Percentiles rank a stretch among this genome's conserved stretches.
phyloP scores from a whole-genome alignment of 164 flowering plant species.

The Vitis rupestris region DNA sequence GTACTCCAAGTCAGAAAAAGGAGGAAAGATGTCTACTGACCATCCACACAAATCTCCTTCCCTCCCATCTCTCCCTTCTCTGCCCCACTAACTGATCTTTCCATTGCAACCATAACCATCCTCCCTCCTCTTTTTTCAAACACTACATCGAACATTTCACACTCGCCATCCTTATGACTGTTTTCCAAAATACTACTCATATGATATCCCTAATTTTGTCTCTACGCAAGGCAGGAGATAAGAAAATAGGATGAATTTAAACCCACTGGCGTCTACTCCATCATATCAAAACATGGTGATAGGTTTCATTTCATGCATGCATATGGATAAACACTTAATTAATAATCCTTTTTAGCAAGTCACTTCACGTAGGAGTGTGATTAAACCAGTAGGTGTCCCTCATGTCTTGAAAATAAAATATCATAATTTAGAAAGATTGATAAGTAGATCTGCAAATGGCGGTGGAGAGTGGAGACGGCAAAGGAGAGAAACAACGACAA shows the following conservation, averaged over 20 bases:
- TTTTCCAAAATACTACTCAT: no score
- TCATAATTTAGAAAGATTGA: background rate
- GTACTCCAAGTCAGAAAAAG: constrained; percentile 21
- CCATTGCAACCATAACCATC: no score
- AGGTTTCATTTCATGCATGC: no score
- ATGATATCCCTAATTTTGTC: no score
- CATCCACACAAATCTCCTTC: background rate
- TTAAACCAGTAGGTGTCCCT: background rate
- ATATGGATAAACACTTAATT: no score
- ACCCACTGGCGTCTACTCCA: no score
- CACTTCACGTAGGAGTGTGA: background rate
- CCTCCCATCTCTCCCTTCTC: background rate
- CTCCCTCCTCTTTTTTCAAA: no score
- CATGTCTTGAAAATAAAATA: background rate
- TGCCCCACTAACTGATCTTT: background rate
- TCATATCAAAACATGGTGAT: no score
- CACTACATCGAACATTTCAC: no score
- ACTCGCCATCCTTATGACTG: no score
- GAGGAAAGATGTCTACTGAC: background rate
- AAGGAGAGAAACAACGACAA: constrained; percentile 17
- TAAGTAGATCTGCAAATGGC: constrained; percentile 1
- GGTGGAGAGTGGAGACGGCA: constrained; percentile 17
- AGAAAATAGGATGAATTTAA: no score
- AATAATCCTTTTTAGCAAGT: background rate
- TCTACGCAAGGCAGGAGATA: no score